These are phyloP conservation scores for Termitomyces eurrhizus DNA, from an alignment of 768 basidiomycete species.

Conservation along the genomic window DNA sequence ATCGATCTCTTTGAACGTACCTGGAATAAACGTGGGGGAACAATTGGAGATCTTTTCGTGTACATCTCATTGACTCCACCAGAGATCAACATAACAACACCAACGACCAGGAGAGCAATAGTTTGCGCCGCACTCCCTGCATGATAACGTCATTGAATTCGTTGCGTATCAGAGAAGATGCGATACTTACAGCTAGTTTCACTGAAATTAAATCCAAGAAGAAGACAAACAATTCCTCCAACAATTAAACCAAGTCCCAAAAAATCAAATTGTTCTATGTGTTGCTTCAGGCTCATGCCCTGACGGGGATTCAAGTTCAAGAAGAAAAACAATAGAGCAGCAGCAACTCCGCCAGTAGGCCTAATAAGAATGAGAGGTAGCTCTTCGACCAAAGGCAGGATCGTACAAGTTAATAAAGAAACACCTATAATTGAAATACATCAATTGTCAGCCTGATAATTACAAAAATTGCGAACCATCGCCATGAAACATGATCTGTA, in stretches of 20 bases:
- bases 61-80: conserved; percentile 55
- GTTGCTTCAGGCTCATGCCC: conserved; percentile 50
- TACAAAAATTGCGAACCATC: conserved; percentile 48
- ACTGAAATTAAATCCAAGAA: conserved; percentile 72
- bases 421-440: conserved; percentile 38
- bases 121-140: conserved; percentile 58
- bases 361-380: conserved; percentile 27
- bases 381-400: not conserved
- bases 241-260: conserved; percentile 62
- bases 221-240: conserved; percentile 58
- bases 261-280: conserved; percentile 70
- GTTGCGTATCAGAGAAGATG: not conserved
- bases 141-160: not conserved
- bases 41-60: conserved; percentile 64
- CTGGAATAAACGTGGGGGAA: conserved; percentile 74
- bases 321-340: conserved; percentile 61
- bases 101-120: conserved; percentile 59
- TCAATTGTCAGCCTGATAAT: not conserved
- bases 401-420: conserved; percentile 74
- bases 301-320: conserved; percentile 77
- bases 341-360: conserved; percentile 70
- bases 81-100: conserved; percentile 45
- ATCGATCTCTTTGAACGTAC: conserved; percentile 26
- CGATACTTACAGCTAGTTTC: conserved; percentile 55
- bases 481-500: conserved; percentile 73